phyloP scores from a whole-genome alignment of 2,329 filamentous ascomycete species.

The Nothopassalora personata region DNA sequence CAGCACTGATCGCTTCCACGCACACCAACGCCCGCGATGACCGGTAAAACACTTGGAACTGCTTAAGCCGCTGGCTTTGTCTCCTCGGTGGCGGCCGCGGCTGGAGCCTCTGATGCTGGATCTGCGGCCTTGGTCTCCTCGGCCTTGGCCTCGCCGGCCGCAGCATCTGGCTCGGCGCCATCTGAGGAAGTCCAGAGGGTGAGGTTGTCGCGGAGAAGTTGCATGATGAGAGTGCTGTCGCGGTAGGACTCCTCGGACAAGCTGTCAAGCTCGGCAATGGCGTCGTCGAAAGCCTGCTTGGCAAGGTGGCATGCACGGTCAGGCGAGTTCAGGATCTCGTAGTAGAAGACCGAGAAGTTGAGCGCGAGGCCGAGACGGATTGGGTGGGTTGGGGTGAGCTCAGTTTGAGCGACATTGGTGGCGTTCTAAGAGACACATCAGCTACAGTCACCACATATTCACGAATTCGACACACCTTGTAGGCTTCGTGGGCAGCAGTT shows the following conservation, averaged over 20 bases:
- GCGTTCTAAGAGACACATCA: conserved; percentile 60
- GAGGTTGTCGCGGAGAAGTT: conserved; percentile 95
- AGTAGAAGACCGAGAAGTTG: conserved; percentile 99
- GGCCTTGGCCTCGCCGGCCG: conserved; percentile 48
- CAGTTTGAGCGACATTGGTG: conserved; percentile 95
- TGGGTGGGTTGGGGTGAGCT: conserved; percentile 94
- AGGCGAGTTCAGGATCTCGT: conserved; percentile 97
- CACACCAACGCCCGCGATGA: conserved; percentile 3
- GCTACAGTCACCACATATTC: conserved; percentile 11
- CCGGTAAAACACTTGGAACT: conserved; percentile 1
- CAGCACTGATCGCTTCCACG: conserved; percentile 1
- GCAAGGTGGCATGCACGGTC: conserved; percentile 96
- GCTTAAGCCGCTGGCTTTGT: conserved; percentile 23
- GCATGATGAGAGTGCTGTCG: conserved; percentile 99
- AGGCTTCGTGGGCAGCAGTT: conserved; percentile 84
- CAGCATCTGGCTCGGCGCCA: conserved; percentile 68
- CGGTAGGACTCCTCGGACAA: conserved; percentile 97
- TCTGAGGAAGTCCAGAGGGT: conserved; percentile 97
- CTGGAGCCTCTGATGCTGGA: conserved; percentile 46
- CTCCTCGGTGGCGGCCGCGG: conserved; percentile 28
- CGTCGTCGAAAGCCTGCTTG: conserved; percentile 98
- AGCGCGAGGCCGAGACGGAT: conserved; percentile 96
- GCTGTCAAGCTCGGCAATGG: conserved; percentile 96
- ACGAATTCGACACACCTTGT: conserved; percentile 67
- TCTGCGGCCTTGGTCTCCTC: conserved; percentile 40